phyloP scores from a whole-genome alignment of 2,329 filamentous ascomycete genomes.

The Pyricularia pennisetigena region DNA sequence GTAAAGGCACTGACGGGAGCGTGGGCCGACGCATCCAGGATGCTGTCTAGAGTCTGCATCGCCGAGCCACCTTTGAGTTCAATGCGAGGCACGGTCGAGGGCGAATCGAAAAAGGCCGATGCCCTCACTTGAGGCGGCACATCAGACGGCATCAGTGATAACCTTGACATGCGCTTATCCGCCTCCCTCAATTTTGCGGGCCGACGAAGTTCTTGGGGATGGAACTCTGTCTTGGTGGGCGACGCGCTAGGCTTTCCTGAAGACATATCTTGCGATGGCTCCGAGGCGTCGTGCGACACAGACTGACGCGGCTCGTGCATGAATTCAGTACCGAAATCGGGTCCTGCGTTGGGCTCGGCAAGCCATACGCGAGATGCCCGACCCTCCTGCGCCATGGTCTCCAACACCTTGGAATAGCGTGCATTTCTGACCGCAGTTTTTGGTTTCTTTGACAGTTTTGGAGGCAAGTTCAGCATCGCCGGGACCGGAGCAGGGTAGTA shows the following conservation, averaged over 20 bases:
- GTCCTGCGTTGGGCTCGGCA: conserved; percentile 31
- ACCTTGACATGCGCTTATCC: conserved; percentile 27
- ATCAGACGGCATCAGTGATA: conserved; percentile 31
- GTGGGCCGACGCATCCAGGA: conserved; percentile 78
- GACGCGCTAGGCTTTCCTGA: not conserved
- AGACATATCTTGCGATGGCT: not conserved
- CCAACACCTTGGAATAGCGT: conserved; percentile 64
- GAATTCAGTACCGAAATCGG: conserved; percentile 14
- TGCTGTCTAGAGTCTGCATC: conserved; percentile 79
- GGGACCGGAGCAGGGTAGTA: conserved; percentile 95
- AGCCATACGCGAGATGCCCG: conserved; percentile 32
- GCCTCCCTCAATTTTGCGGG: conserved; percentile 18
- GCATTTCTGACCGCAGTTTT: conserved; percentile 54
- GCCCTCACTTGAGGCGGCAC: conserved; percentile 80
- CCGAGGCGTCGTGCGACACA: not conserved
- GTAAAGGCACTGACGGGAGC: conserved; percentile 89
- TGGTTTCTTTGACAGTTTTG: conserved; percentile 67
- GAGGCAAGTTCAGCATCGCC: conserved; percentile 84
- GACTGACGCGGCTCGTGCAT: conserved; percentile 5
- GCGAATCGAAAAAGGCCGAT: conserved; percentile 80
- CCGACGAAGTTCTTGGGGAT: conserved; percentile 16
- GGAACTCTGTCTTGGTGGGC: not conserved
- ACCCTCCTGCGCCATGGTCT: conserved; percentile 39
- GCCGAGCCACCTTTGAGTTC: conserved; percentile 70
- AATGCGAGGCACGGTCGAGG: conserved; percentile 39